Evolutionary conservation across 1,284 basidiomycete genomes (phyloP).

Genomic region (Ustilago bromivora): DNA sequence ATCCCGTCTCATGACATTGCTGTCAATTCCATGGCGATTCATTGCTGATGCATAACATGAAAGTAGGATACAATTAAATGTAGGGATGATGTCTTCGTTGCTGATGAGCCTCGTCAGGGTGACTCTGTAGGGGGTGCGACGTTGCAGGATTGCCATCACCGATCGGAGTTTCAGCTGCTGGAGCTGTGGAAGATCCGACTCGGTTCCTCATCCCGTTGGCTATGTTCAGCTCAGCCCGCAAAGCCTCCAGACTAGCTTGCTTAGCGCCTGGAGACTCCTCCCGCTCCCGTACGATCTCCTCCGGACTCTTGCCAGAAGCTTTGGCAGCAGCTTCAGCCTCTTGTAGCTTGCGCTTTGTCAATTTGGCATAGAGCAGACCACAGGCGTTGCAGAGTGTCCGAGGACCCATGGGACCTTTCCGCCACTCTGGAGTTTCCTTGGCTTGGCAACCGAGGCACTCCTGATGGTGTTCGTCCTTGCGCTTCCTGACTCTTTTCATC

Average conservation of each 20-base stretch:
- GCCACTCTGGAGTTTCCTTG: constrained; percentile 66
- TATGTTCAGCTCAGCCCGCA: constrained; percentile 47
- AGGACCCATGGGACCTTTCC: constrained; percentile 67
- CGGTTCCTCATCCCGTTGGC: constrained; percentile 47
- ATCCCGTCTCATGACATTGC: neutral
- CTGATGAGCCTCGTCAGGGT: neutral
- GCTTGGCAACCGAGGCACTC: constrained; percentile 54
- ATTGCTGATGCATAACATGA: neutral
- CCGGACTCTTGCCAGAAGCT: constrained; percentile 37
- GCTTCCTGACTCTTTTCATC: constrained; percentile 50
- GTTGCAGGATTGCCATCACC: neutral
- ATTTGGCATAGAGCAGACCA: constrained; percentile 65
- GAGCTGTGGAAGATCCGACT: constrained; percentile 6
- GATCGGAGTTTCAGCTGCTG: neutral
- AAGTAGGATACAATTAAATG: constrained; percentile 1
- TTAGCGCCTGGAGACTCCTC: constrained; percentile 51
- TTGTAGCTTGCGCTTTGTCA: constrained; percentile 49
- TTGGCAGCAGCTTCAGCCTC: constrained; percentile 45
- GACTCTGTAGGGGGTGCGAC: neutral
- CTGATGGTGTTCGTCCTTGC: constrained; percentile 54
- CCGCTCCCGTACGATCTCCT: constrained; percentile 40
- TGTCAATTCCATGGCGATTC: neutral
- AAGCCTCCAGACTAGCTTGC: constrained; percentile 49
- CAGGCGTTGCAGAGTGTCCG: constrained; percentile 66
- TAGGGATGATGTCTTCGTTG: constrained; percentile 12